These are phyloP conservation scores for Chytridiales sp. DNA, from an alignment of 371 early-diverging fungal genomes.

Conservation along the genomic window DNA sequence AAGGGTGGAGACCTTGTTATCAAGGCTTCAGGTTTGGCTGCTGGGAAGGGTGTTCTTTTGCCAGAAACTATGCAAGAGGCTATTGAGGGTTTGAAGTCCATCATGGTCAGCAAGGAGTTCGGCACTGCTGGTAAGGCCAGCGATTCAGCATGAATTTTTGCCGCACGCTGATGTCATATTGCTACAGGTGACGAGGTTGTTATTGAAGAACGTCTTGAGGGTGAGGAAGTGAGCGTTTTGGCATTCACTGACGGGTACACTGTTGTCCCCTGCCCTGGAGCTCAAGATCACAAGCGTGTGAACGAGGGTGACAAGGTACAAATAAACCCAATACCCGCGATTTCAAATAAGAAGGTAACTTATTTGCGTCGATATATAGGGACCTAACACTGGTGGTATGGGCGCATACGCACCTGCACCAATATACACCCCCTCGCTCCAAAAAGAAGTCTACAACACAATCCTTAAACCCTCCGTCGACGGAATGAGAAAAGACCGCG, in stretches of 20 bases:
- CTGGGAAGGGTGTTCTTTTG: conserved; percentile 95
- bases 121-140: conserved; percentile 72
- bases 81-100: conserved; percentile 72
- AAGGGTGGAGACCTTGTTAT: conserved; percentile 69
- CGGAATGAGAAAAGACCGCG: conserved; percentile 92
- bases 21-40: conserved; percentile 94
- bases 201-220: conserved; percentile 90
- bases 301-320: conserved; percentile 78
- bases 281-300: conserved; percentile 97
- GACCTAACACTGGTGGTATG: conserved; percentile 99
- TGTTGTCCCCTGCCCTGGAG: conserved; percentile 80
- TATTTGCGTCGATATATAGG: conserved; percentile 39
- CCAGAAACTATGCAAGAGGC: conserved; percentile 87
- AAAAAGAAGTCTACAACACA: conserved; percentile 69
- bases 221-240: conserved; percentile 89
- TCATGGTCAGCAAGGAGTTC: conserved; percentile 89
- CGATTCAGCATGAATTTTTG: not conserved
- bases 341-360: not conserved
- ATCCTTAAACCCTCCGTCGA: conserved; percentile 89
- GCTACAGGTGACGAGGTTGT: conserved; percentile 76
- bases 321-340: not conserved
- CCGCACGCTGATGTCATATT: not conserved
- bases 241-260: conserved; percentile 97
- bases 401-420: conserved; percentile 97
- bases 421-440: conserved; percentile 74